A percentile compares a stretch with the other conserved stretches of the same genome.
These are phyloP conservation scores for Caryopteris hybrid DNA, from an alignment of 305 asterid genomes.

Conservation along the genomic window DNA sequence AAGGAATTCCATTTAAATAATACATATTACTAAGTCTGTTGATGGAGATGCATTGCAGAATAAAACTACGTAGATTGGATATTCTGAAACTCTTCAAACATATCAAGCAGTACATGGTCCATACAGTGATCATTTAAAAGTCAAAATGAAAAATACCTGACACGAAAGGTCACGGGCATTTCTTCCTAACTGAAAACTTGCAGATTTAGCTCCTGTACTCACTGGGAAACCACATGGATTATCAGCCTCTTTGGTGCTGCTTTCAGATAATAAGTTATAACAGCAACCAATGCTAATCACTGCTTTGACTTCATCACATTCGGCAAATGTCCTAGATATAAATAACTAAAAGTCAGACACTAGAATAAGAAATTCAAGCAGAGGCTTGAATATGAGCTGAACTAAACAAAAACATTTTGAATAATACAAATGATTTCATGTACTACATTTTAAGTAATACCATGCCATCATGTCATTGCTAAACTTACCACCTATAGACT, in stretches of 20 bases:
- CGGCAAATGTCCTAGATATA: slow-evolving; percentile 58
- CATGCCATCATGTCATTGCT: background rate
- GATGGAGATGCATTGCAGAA: background rate
- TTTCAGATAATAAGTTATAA: slow-evolving; percentile 81
- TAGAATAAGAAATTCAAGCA: background rate
- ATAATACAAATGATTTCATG: background rate
- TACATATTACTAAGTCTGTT: slow-evolving; percentile 10
- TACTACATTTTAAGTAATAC: background rate
- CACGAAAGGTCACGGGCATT: slow-evolving; percentile 90
- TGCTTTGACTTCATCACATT: slow-evolving; percentile 69
- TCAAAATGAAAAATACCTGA: slow-evolving; percentile 49
- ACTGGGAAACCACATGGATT: slow-evolving; percentile 68
- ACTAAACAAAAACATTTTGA: background rate
- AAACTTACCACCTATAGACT: slow-evolving; percentile 3
- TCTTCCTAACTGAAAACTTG: slow-evolving; percentile 46
- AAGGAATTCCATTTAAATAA: background rate
- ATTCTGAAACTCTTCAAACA: slow-evolving; percentile 5
- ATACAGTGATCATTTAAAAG: background rate
- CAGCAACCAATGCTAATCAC: slow-evolving; percentile 90
- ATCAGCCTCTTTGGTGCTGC: slow-evolving; percentile 29
- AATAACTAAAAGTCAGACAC: slow-evolving; percentile 24
- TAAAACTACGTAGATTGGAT: background rate
- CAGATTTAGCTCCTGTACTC: slow-evolving; percentile 64
- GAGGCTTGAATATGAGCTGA: slow-evolving; percentile 6
- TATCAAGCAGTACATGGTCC: background rate